Base-by-base conservation (phyloP, 2,329 filamentous ascomycete species). In the Tothia fuscella region DNA sequence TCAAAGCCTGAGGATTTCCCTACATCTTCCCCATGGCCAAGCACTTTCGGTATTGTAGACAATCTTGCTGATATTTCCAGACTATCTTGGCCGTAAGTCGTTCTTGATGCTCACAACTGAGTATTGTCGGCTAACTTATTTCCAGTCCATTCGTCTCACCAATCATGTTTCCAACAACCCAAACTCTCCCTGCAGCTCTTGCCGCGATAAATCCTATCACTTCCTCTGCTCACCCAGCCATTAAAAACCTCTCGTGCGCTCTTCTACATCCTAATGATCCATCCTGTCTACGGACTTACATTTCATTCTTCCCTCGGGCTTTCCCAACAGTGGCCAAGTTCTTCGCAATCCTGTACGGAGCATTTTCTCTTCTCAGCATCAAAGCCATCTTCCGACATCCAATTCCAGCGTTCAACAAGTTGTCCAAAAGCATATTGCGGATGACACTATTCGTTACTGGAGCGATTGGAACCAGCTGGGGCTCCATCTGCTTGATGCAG, bases 401-500 rank as follows among this genome's bases (percentile, higher is more conserved):
- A 0, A 57, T 86, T 19, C 63, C 73, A 0, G 74, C 80, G 2
- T 60, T 87, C 10, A 82, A 82, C 55, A 58, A 58, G 4, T 69
- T 95, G 9, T 67, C 82, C 2, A 72, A 76, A 25, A 70, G 71
- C 24, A 79, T 89, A 16, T 70, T 95, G 22, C 75, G 81, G 47
- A 78, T 84, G 57, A 79, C 81, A 0, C 70, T 84, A 4, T 87
- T 93, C 53, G 65, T 86, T 37, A 87, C 87, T 0, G 83, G 84
- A 13, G 73, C 83, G n/a, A 78, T 94, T 44, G 86, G 85, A 12
- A 85, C 85, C 0, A 76, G 78, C 24, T 98, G 91, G 91, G 87
- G 79, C 1, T 81, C 78, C 44, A 79, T 95, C 51, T 98, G 89
- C 65, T 72, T 95, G 53, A 87, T 95, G 68, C 85, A 93, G 60